Percentiles rank a stretch among this genome's conserved stretches.
phyloP scores from a whole-genome alignment of 352 stramenopile species.

The Proteromonas lacertae region DNA sequence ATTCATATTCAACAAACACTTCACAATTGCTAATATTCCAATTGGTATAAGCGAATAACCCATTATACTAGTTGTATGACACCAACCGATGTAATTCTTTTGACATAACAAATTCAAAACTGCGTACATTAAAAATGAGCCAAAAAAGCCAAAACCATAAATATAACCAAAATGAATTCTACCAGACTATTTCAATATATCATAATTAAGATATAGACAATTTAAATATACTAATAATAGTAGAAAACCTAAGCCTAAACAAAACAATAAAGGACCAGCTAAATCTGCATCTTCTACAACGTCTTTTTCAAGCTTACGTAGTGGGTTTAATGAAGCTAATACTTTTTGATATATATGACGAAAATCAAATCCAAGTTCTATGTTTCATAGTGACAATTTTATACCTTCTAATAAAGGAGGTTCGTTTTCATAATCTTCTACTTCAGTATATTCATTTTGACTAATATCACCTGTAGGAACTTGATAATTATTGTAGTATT shows the following conservation, averaged over 20 bases:
- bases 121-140: constrained; percentile 66
- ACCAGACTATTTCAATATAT: constrained; percentile 6
- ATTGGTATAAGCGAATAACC: constrained; percentile 87
- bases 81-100: constrained; percentile 29
- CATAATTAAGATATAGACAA: not conserved
- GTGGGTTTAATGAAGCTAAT: constrained; percentile 56
- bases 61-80: constrained; percentile 61
- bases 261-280: constrained; percentile 66
- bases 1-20: constrained; percentile 53
- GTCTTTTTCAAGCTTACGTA: constrained; percentile 23
- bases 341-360: constrained; percentile 83
- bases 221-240: not conserved
- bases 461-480: too few species aligned
- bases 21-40: constrained; percentile 57
- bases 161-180: constrained; percentile 94
- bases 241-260: constrained; percentile 35
- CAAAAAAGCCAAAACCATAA: constrained; percentile 85
- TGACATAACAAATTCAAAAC: constrained; percentile 72
- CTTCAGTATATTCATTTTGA: too few species aligned
- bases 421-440: constrained; percentile 70
- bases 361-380: constrained; percentile 88
- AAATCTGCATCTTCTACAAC: constrained; percentile 56
- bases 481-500: too few species aligned
- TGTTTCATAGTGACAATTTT: too few species aligned
- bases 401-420: constrained; percentile 71